Evolutionary conservation across 371 early-diverging fungal species (phyloP), one percentile per base, ranked within the genome.

Genomic region (Rhizopus sp.): DNA sequence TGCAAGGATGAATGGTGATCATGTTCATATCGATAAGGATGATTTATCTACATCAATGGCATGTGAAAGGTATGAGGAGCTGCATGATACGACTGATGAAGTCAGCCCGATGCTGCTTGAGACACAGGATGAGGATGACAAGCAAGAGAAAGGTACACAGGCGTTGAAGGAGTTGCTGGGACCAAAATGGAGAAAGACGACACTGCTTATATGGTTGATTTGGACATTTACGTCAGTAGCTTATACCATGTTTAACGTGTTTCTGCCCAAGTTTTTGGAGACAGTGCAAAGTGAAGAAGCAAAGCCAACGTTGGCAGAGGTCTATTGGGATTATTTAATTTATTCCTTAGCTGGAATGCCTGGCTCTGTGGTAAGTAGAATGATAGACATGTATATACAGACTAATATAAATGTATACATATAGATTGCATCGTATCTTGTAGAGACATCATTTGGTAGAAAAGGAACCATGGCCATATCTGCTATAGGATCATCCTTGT

Each of bases 201-300:
- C 92, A 2, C 32, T 88, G 0, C 61, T 92, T 40, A 78, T 92
- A 7, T 91, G 90, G 88, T 44, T 69, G n/a, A 90, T 92, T 37
- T 93, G 94, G 94, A 78, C 83, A 1, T 65, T 92, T 30, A 87
- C 91, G 1, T 82, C 92, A 0, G 64, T 89, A 58, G 91, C 90
- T 0, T 94, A 85, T 64, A 91, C 89, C n/a, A 90, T 91, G 79
- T 92, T 92, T 67, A 92, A 91, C 64, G 91, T 89, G 12, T 93
- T 91, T 59, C 61, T 91, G 10, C 91, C 91, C 10, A 88, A 90
- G 57, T 86, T 85, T 47, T 72, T 93, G 29, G 86, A 89, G 54
- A 75, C 79, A 13, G 80, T 82, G 47, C 75, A 77, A 5, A 63
- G 61, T 17, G 77, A 70, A 5, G 72, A 72, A 12, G 63, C 65